Evolutionary conservation across 2,329 filamentous ascomycete genomes (phyloP), one percentile per base, ranked within the genome.

Genomic region (Pyricularia sp.): DNA sequence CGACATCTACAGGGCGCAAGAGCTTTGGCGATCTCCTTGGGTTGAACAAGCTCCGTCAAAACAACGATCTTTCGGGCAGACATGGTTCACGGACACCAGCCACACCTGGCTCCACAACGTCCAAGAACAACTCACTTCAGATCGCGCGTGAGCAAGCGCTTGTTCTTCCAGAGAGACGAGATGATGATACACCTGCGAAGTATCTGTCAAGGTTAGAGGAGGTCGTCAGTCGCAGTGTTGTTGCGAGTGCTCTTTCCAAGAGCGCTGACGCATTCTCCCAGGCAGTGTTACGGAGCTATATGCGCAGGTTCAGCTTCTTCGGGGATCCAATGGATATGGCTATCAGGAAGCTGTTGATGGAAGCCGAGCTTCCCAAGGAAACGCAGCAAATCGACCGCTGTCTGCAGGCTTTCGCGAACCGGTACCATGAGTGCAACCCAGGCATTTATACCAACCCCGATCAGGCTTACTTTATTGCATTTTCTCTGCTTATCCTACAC

Each of bases 261-360:
- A 90, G 87, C n/a, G 84, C 85, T 2, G 93, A 99, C 70, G 78
- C 87, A 0, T 99, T 97, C 74, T 90, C 88, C 61, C 85, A 87
- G 66, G 86, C 90, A 1, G 92, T 96, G 3, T 76, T 99, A 65
- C 86, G 93, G 66, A 97, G 93, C 72, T 97, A 96, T 72, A 97
- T 97, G 89, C 87, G 93, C 64, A 89, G 89, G 24, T 97, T 97
- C 75, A 87, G 88, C 64, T 97, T 97, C 77, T 97, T 97, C 71
- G 93, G 91, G 31, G 93, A 97, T 70, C 94, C 94, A 0, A 93
- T 99, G 79, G 94, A 99, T 73, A 97, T 99, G 92, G 90, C 93
- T 1, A 88, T 97, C 68, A 87, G 94, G 49, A 97, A 97, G 74
- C 82, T 99, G 62, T 81, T 99, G 65, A 96, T 97, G 90, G 93